Evolutionary conservation across 1,139 yeast genomes (phyloP).

Genomic region (Geotrichum fermentans): DNA sequence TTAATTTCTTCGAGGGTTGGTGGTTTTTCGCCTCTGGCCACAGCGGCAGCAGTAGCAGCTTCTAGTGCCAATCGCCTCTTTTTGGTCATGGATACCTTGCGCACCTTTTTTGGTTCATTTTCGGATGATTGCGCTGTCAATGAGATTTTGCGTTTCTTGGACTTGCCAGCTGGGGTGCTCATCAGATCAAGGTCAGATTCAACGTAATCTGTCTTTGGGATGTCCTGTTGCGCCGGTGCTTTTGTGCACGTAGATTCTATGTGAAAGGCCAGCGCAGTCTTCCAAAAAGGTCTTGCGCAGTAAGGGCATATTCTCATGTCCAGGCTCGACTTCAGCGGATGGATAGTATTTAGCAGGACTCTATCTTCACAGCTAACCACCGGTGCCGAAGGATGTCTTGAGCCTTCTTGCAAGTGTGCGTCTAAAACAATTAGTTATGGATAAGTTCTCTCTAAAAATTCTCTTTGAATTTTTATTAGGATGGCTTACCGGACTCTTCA

Average conservation of each 20-base stretch:
- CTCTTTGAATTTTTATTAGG: neutral
- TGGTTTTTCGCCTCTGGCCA: conserved; percentile 21
- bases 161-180: neutral
- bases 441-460: neutral
- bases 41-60: conserved; percentile 20
- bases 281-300: conserved; percentile 35
- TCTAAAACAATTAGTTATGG: conserved; percentile 4
- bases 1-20: conserved; percentile 20
- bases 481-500: conserved; percentile 12
- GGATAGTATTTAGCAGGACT: conserved; percentile 12
- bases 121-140: neutral
- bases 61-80: conserved; percentile 18
- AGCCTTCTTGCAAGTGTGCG: neutral
- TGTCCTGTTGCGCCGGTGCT: conserved; percentile 11
- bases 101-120: conserved; percentile 11
- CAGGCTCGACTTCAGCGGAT: conserved; percentile 28
- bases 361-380: conserved; percentile 19
- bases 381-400: conserved; percentile 18
- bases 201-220: neutral
- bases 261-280: conserved; percentile 28
- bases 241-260: conserved; percentile 24
- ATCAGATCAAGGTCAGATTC: neutral
- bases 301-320: conserved; percentile 33
- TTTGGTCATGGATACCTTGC: conserved; percentile 20
- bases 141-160: neutral